Percentiles rank a stretch among this genome's conserved stretches.
These are phyloP conservation scores for Boehmeria nivea DNA, from an alignment of 306 rosid genomes.

Conservation along the genomic window DNA sequence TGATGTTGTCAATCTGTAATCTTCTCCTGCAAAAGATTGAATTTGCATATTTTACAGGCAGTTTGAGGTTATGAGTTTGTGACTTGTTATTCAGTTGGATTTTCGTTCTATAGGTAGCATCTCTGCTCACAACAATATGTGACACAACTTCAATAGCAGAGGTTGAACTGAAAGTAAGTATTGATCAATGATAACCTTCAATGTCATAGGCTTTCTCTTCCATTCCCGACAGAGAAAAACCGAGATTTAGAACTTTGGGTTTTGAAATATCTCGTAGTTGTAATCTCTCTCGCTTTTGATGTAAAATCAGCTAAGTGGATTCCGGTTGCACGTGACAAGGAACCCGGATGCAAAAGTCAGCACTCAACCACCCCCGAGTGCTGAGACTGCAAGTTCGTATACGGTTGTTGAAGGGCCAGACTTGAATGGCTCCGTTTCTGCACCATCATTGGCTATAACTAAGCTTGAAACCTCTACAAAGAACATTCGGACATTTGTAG, in stretches of 20 bases:
- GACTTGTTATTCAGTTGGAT: too few species aligned
- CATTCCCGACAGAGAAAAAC: too few species aligned
- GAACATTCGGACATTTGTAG: slow-evolving; percentile 43
- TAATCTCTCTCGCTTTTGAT: too few species aligned
- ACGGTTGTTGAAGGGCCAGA: slow-evolving; percentile 30
- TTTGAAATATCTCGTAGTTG: too few species aligned
- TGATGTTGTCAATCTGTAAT: too few species aligned
- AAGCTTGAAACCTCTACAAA: slow-evolving; percentile 38
- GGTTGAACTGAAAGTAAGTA: slow-evolving; percentile 65
- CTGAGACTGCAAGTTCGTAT: slow-evolving; percentile 32
- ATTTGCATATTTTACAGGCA: too few species aligned
- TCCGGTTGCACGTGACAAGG: slow-evolving; percentile 56
- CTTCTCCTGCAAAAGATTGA: too few species aligned
- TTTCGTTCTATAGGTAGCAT: slow-evolving; percentile 66
- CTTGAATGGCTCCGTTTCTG: slow-evolving; percentile 42
- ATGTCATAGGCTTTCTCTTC: not conserved
- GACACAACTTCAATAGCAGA: slow-evolving; percentile 66
- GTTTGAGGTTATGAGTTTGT: too few species aligned
- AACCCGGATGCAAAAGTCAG: slow-evolving; percentile 26
- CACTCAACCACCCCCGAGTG: slow-evolving; percentile 29
- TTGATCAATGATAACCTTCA: too few species aligned
- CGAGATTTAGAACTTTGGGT: too few species aligned
- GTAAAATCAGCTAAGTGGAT: slow-evolving; percentile 63
- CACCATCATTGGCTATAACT: slow-evolving; percentile 51
- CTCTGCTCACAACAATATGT: slow-evolving; percentile 59